Evolutionary conservation across 2,329 filamentous ascomycete species (phyloP), one percentile per base, ranked within the genome.

Genomic region (Xylariaceae sp.): DNA sequence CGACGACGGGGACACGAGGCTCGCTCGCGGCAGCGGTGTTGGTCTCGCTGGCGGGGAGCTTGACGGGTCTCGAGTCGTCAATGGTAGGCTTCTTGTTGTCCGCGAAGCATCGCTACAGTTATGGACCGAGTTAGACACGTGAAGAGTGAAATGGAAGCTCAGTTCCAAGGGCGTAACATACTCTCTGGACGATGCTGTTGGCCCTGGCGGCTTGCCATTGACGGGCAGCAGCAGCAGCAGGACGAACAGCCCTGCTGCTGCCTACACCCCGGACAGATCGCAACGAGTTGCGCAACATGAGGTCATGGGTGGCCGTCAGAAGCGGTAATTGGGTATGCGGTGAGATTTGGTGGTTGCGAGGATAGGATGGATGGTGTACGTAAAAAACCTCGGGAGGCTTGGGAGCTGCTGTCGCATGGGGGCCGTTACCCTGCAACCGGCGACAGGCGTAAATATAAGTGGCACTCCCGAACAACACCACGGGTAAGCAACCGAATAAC

Each of bases 251-350:
- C 73, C 75, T 78, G 70, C 4, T n/a, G n/a, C 74, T 73, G 73
- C 78, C 75, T 69, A 84, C 72, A 66, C 77, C 75, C 77, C 77
- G 82, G 68, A 79, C 79, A 71, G 83, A 83, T 75, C 78, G 81
- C 75, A 86, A 74, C 72, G 83, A 85, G 71, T 81, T 82, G 76
- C 83, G 83, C 80, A 87, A 79, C 83, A 87, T 87, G 76, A 77
- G 76, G 74, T 73, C 75, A 75, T 77, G 64, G 63, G 56, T 34
- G 50, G 59, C 63, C 63, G 60, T 60, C 57, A 56, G 49, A 47
- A 55, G 63, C 57, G 34, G 16, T 16, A 16, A 5, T 34, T 33
- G 28, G 28, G 31, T 42, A 4, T 42, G 41, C 14, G 41, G 12
- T 28, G 18, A 13, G 5, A 6, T 18, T 18, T n/a, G 41, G 40